These are phyloP conservation scores for Zygnema cylindricum DNA, from an alignment of 139 green algal genomes.

Conservation along the genomic window DNA sequence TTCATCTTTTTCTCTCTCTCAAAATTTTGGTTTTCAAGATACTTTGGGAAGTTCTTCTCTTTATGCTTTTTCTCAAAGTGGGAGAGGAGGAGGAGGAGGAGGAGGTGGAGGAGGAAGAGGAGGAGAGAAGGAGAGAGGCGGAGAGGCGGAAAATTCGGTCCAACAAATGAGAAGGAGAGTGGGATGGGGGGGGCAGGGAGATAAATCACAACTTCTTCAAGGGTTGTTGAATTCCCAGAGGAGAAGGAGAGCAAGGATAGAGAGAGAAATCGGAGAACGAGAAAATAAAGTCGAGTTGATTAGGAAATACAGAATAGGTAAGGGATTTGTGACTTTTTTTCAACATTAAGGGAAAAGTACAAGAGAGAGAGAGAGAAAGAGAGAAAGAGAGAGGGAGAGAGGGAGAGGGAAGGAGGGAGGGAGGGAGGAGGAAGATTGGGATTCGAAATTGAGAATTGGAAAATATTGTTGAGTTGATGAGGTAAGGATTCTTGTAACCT, in stretches of 20 bases:
- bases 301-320: slow-evolving; percentile 20
- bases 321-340: neutral
- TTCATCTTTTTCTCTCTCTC: no score
- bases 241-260: neutral
- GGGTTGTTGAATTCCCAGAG: slow-evolving; percentile 12
- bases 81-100: neutral
- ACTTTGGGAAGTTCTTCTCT: no score
- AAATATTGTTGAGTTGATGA: no score
- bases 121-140: neutral
- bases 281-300: slow-evolving; percentile 18
- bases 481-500: no score
- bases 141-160: neutral
- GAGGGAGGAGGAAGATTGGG: no score
- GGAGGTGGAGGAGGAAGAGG: neutral
- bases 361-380: no score
- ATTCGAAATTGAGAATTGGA: no score
- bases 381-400: no score
- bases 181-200: neutral
- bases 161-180: neutral
- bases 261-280: neutral
- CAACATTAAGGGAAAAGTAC: no score
- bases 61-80: neutral
- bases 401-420: no score
- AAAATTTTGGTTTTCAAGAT: no score
- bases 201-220: neutral